Evolutionary conservation across 2,329 filamentous ascomycete genomes (phyloP), one percentile per base, ranked within the genome.

Genomic region (Rhinocladiella similis): DNA sequence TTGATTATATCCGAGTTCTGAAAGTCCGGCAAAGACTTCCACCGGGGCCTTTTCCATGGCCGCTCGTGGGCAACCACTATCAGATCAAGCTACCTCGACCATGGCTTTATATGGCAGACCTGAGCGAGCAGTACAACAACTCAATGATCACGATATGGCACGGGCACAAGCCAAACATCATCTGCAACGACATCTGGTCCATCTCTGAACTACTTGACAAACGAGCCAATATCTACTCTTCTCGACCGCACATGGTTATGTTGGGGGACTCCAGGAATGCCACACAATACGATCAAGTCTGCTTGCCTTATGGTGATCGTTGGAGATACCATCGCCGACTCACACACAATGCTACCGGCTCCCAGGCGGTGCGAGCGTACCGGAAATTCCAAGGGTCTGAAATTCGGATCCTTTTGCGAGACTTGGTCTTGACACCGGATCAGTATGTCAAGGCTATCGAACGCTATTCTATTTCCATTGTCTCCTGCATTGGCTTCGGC

Each of bases 121-220:
- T 45, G 42, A 12, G 18, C 42, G 42, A 80, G 61, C 64, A 71
- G 47, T 78, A 81, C 64, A 67, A 77, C 4, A 71, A 75, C 0
- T 76, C 79, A 0, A 65, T 83, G 12, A 77, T 84, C 43, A 83
- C 81, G 0, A 77, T 82, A 60, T 83, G 81, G 81, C 79, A 83
- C 42, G 78, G 79, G 19, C 69, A 65, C 0, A 57, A 62, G 7
- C 69, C 70, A 35, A 59, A 70, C 13, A 69, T 76, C 3, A 62
- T 75, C 3, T 63, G 75, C 5, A 68, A 69, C 14, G 68, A 70
- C 46, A 66, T 68, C 19, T 70, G 68, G 68, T 57, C 58, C 3
- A 65, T 68, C 3, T 67, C 60, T 14, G 70, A 71, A 2, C 45
- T 71, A 29, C 61, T 71, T 9, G 68, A 72, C 50, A 71, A 70